Percentiles rank a stretch among this genome's conserved stretches.
Evolutionary conservation across 2,329 filamentous ascomycete genomes (phyloP).

Genomic region (Remersonia thermophila): DNA sequence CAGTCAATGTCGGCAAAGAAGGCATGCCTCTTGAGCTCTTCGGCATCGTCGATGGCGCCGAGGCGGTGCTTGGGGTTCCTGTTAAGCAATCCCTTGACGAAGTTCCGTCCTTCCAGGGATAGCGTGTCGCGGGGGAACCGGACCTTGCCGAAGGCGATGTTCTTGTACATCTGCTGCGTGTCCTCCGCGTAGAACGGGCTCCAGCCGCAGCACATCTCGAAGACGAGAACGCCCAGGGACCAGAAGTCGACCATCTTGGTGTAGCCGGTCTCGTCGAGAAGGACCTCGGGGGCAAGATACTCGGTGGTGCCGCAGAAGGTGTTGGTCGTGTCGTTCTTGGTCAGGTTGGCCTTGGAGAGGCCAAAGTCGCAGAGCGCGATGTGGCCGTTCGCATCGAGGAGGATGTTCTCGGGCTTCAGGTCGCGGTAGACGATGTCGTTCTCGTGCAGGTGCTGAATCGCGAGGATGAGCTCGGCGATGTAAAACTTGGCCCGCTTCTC

Average conservation of each 20-base stretch:
- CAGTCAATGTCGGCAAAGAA: slow-evolving; percentile 96
- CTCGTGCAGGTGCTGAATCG: slow-evolving; percentile 86
- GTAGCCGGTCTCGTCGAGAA: slow-evolving; percentile 92
- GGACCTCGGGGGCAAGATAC: slow-evolving; percentile 88
- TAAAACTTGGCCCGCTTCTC: slow-evolving; percentile 96
- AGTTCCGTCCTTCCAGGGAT: slow-evolving; percentile 89
- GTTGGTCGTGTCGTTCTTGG: slow-evolving; percentile 95
- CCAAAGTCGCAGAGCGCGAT: slow-evolving; percentile 67
- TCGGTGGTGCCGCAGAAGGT: slow-evolving; percentile 98
- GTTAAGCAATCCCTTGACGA: slow-evolving; percentile 94
- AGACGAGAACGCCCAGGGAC: slow-evolving; percentile 93
- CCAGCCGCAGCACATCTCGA: slow-evolving; percentile 99
- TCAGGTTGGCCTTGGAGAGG: slow-evolving; percentile 91
- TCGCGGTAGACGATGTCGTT: slow-evolving; percentile 98
- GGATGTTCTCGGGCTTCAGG: slow-evolving; percentile 70
- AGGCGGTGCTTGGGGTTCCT: slow-evolving; percentile 92
- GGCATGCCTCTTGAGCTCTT: slow-evolving; percentile 84
- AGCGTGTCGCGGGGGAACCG: slow-evolving; percentile 90
- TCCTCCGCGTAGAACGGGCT: slow-evolving; percentile 98
- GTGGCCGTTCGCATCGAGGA: slow-evolving; percentile 1
- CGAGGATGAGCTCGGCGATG: slow-evolving; percentile 92
- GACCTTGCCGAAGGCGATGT: slow-evolving; percentile 98
- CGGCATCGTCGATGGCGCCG: slow-evolving; percentile 80
- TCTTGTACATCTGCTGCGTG: slow-evolving; percentile 99
- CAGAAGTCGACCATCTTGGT: slow-evolving; percentile 99